Evolutionary conservation across 768 basidiomycete species (phyloP).

Genomic region (Phylloporus sp.): DNA sequence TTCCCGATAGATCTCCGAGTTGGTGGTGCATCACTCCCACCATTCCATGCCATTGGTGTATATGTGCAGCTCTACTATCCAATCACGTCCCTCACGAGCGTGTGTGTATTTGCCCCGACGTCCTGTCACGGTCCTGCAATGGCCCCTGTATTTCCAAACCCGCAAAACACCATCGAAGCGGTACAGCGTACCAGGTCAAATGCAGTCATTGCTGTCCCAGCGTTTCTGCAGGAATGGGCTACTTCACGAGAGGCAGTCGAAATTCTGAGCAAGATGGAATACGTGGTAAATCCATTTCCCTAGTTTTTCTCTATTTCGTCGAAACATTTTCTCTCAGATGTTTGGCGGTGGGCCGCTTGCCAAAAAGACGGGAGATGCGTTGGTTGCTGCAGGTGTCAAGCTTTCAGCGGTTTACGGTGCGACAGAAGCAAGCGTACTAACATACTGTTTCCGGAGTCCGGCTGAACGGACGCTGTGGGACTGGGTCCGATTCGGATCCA

Average conservation of each 20-base stretch:
- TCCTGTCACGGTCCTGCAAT: constrained; percentile 9
- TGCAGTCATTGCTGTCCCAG: constrained; percentile 16
- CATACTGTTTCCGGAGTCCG: constrained; percentile 3
- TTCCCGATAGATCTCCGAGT: not conserved
- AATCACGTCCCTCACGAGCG: constrained; percentile 8
- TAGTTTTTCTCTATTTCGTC: not conserved
- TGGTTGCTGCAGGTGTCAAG: constrained; percentile 35
- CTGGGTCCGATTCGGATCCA: constrained; percentile 27
- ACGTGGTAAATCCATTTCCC: constrained; percentile 17
- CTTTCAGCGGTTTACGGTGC: constrained; percentile 34
- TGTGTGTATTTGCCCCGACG: constrained; percentile 20
- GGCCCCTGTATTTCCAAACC: constrained; percentile 19
- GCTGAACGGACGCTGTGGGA: constrained; percentile 33
- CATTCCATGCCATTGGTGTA: constrained; percentile 21
- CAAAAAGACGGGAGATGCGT: constrained; percentile 32
- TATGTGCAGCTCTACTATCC: constrained; percentile 1
- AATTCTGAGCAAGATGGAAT: constrained; percentile 11
- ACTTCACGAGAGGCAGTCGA: constrained; percentile 16
- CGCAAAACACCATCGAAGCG: constrained; percentile 21
- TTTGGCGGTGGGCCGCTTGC: constrained; percentile 38
- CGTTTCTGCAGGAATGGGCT: constrained; percentile 25
- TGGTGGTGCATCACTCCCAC: constrained; percentile 15
- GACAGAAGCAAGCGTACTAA: constrained; percentile 34
- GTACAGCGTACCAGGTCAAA: constrained; percentile 10
- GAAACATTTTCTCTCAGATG: constrained; percentile 13